phyloP scores from a whole-genome alignment of 2,329 filamentous ascomycete genomes.

The Penicillium polonicum region DNA sequence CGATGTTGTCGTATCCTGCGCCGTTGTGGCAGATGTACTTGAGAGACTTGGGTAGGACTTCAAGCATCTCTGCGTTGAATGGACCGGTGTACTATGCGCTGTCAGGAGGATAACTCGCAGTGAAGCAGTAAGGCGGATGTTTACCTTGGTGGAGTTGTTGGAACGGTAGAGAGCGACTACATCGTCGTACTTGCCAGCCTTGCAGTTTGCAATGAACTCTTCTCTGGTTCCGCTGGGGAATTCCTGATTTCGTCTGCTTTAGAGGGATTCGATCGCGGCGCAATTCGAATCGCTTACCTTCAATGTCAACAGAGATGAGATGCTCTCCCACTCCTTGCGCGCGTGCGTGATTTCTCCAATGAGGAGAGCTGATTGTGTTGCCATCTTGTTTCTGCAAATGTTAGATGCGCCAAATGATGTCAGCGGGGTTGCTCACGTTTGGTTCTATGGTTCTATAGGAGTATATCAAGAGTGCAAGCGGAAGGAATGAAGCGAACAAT shows the following conservation, averaged over 20 bases:
- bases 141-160: slow-evolving; percentile 54
- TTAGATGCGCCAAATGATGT: slow-evolving; percentile 15
- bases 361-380: slow-evolving; percentile 41
- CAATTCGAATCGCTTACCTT: slow-evolving; percentile 33
- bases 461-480: background rate
- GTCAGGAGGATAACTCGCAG: background rate
- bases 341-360: slow-evolving; percentile 47
- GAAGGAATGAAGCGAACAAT: background rate
- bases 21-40: slow-evolving; percentile 56
- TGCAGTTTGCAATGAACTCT: slow-evolving; percentile 57
- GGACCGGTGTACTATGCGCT: slow-evolving; percentile 42
- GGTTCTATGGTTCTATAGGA: background rate
- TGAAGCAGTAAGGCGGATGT: background rate
- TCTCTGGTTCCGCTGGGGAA: slow-evolving; percentile 54
- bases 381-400: slow-evolving; percentile 26
- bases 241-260: background rate
- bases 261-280: background rate
- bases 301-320: slow-evolving; percentile 42
- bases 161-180: slow-evolving; percentile 59
- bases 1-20: slow-evolving; percentile 62
- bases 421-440: background rate
- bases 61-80: slow-evolving; percentile 51
- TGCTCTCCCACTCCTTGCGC: slow-evolving; percentile 44
- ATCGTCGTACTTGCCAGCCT: slow-evolving; percentile 55
- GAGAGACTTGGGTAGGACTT: slow-evolving; percentile 45